Evolutionary conservation across 1,284 basidiomycete genomes (phyloP).

Genomic region (Sutorius eximius): DNA sequence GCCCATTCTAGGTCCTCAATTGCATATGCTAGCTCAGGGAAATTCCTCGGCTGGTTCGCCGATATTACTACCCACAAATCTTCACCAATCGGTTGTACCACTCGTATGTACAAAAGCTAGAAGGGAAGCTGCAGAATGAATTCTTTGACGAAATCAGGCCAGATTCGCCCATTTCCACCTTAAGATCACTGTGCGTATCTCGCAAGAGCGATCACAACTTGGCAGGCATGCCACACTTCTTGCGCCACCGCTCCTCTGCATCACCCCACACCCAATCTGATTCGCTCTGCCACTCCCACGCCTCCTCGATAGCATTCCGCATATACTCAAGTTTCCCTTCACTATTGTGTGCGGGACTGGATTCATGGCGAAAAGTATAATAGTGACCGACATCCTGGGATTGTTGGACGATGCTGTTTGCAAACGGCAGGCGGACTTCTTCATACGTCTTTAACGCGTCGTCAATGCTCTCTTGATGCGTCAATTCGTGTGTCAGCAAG

Average conservation of each 20-base stretch:
- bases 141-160: too few species aligned
- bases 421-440: conserved; percentile 32
- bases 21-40: too few species aligned
- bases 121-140: too few species aligned
- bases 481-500: conserved; percentile 30
- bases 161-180: too few species aligned
- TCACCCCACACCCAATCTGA: conserved; percentile 13
- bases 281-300: conserved; percentile 23
- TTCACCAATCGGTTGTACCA: too few species aligned
- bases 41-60: too few species aligned
- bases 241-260: conserved; percentile 12
- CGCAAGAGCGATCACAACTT: background rate
- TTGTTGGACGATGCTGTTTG: conserved; percentile 12
- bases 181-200: too few species aligned
- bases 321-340: conserved; percentile 13
- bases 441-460: conserved; percentile 35
- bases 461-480: conserved; percentile 20
- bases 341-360: background rate
- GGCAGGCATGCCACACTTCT: background rate
- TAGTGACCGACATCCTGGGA: conserved; percentile 1
- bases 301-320: conserved; percentile 15
- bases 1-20: too few species aligned
- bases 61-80: too few species aligned
- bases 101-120: too few species aligned
- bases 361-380: conserved; percentile 1